These are phyloP conservation scores for Leccinum variicolor DNA, from an alignment of 768 basidiomycete genomes.

Conservation along the genomic window DNA sequence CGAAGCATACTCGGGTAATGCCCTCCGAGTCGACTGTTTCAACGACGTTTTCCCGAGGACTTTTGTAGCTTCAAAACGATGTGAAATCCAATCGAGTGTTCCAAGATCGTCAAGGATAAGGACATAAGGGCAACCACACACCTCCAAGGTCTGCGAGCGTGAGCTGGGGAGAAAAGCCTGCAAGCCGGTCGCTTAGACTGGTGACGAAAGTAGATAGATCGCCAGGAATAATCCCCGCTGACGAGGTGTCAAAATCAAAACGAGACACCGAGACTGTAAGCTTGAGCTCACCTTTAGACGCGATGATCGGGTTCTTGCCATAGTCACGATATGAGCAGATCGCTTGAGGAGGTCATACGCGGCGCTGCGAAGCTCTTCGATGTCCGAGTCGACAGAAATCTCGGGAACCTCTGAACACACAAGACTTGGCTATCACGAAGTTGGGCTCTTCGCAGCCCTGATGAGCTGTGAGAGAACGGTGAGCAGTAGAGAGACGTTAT, in stretches of 20 bases:
- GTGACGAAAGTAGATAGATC: constrained; percentile 60
- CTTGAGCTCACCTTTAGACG: constrained; percentile 55
- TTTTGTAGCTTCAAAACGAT: constrained; percentile 42
- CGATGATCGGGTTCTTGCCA: constrained; percentile 67
- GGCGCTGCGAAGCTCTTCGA: constrained; percentile 74
- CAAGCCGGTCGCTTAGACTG: constrained; percentile 67
- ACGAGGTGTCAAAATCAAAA: constrained; percentile 4
- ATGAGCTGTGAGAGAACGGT: constrained; percentile 48
- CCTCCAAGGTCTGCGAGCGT: constrained; percentile 78
- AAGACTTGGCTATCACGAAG: constrained; percentile 53
- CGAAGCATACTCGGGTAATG: constrained; percentile 61
- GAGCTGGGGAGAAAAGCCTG: constrained; percentile 72
- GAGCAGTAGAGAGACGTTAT: neutral
- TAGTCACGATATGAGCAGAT: constrained; percentile 74
- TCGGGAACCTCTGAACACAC: constrained; percentile 62
- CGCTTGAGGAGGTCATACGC: constrained; percentile 75
- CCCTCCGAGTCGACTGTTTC: too few species aligned
- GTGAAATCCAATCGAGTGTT: constrained; percentile 47
- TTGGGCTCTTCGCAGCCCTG: constrained; percentile 64
- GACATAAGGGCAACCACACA: constrained; percentile 33
- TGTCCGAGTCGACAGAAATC: constrained; percentile 68
- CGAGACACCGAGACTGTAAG: neutral
- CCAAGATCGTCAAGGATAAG: constrained; percentile 1
- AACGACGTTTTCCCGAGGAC: too few species aligned
- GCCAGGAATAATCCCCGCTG: constrained; percentile 70